These are phyloP conservation scores for Vitis riparia DNA, from an alignment of 164 flowering plant genomes.

Conservation along the genomic window DNA sequence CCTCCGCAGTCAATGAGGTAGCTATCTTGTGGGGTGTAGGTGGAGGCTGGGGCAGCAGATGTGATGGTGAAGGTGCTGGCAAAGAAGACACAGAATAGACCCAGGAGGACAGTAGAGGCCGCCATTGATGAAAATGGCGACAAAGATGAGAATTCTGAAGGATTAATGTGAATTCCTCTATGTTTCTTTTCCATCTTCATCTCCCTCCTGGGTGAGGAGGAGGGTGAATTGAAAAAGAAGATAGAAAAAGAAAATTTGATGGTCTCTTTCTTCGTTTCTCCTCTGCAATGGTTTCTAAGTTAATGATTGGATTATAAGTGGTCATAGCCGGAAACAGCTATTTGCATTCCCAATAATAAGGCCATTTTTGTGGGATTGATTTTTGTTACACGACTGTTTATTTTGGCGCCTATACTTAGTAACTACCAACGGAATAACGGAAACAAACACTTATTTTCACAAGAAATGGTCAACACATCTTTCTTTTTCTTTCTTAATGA, in stretches of 20 bases:
- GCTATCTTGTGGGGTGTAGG: constrained; percentile 50
- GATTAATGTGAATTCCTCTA: constrained; percentile 3
- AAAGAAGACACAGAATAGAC: constrained; percentile 27
- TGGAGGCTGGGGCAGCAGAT: constrained; percentile 14
- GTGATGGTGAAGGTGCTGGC: neutral
- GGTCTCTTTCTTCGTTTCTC: neutral
- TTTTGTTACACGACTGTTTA: neutral
- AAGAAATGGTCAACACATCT: constrained; percentile 12
- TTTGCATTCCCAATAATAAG: neutral
- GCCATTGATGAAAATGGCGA: constrained; percentile 23
- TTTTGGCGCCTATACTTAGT: constrained; percentile 6
- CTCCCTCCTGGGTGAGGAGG: constrained; percentile 31
- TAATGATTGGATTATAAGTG: neutral
- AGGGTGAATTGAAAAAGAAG: neutral
- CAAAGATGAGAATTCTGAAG: constrained; percentile 10
- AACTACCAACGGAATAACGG: neutral
- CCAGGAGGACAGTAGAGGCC: constrained; percentile 29
- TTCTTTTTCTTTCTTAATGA: neutral
- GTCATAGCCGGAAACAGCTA: constrained; percentile 10
- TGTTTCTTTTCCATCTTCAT: constrained; percentile 38
- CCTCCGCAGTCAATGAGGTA: constrained; percentile 66
- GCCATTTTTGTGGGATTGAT: constrained; percentile 16
- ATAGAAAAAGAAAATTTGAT: neutral
- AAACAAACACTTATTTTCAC: neutral
- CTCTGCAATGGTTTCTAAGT: neutral